Evolutionary conservation across 164 flowering plant species (phyloP), one percentile per base, ranked within the genome.

Genomic region (Vitis amurensis): DNA sequence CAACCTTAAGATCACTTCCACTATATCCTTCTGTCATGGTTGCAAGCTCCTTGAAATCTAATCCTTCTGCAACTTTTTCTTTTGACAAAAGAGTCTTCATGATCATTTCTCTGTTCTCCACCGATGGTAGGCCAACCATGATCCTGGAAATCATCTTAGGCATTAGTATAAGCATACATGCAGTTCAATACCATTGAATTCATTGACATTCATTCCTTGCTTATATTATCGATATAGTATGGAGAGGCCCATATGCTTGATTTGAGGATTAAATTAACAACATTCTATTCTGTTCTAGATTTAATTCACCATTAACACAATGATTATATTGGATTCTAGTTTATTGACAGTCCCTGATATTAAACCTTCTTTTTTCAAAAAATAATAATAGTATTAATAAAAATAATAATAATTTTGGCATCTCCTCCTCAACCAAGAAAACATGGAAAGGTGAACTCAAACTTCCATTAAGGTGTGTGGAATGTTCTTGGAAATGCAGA

Each of bases 1-100:
- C 37, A 63, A 93, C 99, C 99, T 94, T 92, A 8, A 94, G 86
- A 81, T 92, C 99, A 71, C 99, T 92, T 82, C 99, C 99, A 69
- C 77, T 87, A 67, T 84, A 92, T 69, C 98, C 99, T 79, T 93
- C 98, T 27, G 99, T 95, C 96, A 95, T 81, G 14, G 80, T 72
- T 19, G 98, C 99, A 53, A 95, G 87, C 82, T 92, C 98, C 72
- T 84, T 89, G 59, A 80, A 88, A 65, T 93, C 87, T 57, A 95
- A 77, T 29, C 82, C 87, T 69, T 83, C 89, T 59, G 82, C 91
- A 31, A 82, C 82, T 68, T 77, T 92, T 63, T 93, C 99, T 71
- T 93, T 95, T 48, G 89, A 71, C 77, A 95, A 68, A 0, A 93
- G 82, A 15, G 96, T 93, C 73, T 68, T 90, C 77, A 95, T 61